Evolutionary conservation across 306 rosid genomes (phyloP).

Genomic region (Spatholobus suberectus): DNA sequence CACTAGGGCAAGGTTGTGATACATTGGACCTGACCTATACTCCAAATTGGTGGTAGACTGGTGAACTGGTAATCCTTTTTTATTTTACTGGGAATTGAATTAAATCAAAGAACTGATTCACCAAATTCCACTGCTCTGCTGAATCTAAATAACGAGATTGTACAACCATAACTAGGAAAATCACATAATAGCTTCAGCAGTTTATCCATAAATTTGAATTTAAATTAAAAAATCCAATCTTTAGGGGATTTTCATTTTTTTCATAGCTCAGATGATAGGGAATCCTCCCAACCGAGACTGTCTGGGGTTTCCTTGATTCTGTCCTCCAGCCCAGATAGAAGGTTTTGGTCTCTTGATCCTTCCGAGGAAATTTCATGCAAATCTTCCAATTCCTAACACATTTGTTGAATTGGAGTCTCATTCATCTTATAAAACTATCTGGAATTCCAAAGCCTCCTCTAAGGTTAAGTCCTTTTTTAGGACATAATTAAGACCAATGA

Average conservation of each 20-base stretch:
- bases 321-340: neutral
- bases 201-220: neutral
- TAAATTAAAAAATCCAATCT: neutral
- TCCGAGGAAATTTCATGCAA: neutral
- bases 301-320: neutral
- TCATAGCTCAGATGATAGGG: neutral
- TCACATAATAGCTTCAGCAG: neutral
- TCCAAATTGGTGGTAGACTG: neutral
- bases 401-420: neutral
- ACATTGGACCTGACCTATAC: neutral
- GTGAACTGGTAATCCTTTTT: neutral
- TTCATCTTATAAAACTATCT: neutral
- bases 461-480: neutral
- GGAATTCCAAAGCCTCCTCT: neutral
- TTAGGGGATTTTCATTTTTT: neutral
- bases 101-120: neutral
- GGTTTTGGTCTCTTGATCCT: neutral
- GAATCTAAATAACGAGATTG: neutral
- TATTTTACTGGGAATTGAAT: neutral
- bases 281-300: neutral
- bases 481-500: neutral
- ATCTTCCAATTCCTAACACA: neutral
- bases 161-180: neutral
- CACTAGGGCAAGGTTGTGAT: neutral
- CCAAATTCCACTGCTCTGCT: neutral